phyloP scores from a whole-genome alignment of 2,329 filamentous ascomycete genomes.

The Aschersonia sp. region DNA sequence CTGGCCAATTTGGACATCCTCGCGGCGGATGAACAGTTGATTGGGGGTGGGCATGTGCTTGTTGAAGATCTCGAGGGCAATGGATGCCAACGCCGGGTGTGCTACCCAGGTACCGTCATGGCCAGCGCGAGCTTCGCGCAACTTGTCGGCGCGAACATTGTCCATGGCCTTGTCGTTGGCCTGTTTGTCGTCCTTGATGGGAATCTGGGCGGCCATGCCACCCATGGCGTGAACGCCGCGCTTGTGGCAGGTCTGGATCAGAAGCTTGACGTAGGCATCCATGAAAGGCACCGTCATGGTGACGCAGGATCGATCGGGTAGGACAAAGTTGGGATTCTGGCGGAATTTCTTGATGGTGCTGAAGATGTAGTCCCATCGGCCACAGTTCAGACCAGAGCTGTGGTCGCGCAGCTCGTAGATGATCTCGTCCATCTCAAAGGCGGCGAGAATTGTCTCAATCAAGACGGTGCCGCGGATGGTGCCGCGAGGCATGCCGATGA shows the following conservation, averaged over 20 bases:
- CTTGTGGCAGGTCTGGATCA: constrained; percentile 96
- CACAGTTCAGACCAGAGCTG: constrained; percentile 92
- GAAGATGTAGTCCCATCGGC: constrained; percentile 99
- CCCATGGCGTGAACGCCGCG: constrained; percentile 98
- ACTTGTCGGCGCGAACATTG: constrained; percentile 82
- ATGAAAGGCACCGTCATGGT: constrained; percentile 99
- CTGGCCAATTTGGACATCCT: constrained; percentile 73
- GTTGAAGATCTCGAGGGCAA: constrained; percentile 91
- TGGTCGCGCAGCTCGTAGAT: constrained; percentile 98
- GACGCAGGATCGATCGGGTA: constrained; percentile 79
- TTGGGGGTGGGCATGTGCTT: constrained; percentile 97
- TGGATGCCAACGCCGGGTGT: constrained; percentile 78
- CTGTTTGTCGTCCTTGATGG: constrained; percentile 84
- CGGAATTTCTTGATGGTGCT: constrained; percentile 99
- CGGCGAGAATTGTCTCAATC: constrained; percentile 94
- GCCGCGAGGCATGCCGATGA: constrained; percentile 73
- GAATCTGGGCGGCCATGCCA: constrained; percentile 97
- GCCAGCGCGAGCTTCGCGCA: constrained; percentile 85
- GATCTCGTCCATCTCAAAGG: constrained; percentile 99
- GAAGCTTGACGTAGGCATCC: constrained; percentile 86
- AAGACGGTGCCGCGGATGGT: constrained; percentile 91
- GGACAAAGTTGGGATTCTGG: constrained; percentile 80
- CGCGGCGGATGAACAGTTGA: constrained; percentile 79
- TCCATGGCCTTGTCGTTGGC: constrained; percentile 95
- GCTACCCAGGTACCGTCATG: constrained; percentile 97